Conservation (phyloP, 148 eudicot species). For the Spergularia bocconei region DNA sequence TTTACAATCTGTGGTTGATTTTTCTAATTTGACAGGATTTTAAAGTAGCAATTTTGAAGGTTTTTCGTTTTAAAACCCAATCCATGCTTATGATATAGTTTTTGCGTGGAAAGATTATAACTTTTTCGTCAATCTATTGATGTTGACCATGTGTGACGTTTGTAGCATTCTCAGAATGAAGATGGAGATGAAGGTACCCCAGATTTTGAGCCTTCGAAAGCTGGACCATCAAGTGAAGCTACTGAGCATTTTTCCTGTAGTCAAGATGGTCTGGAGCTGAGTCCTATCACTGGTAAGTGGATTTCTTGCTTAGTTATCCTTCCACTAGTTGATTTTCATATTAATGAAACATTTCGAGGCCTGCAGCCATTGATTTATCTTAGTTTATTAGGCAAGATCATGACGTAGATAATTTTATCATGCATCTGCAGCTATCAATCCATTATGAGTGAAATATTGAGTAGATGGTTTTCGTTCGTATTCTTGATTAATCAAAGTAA, state of each 20-base stretch:
- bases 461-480: background rate
- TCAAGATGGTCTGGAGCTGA: conserved; percentile 12
- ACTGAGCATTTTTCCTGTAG: conserved; percentile 13
- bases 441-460: too few relatives aligned
- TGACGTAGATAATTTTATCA: background rate
- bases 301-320: background rate
- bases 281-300: conserved; percentile 17
- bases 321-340: background rate
- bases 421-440: background rate
- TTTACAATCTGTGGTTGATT: background rate
- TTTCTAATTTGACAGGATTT: background rate
- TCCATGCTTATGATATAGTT: background rate
- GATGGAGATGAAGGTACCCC: background rate
- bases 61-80: background rate
- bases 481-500: background rate
- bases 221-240: conserved; percentile 15
- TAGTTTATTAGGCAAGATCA: background rate
- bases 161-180: conserved; percentile 15
- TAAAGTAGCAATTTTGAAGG: background rate
- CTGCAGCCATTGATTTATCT: background rate
- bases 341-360: background rate
- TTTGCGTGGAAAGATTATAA: background rate
- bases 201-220: conserved; percentile 14
- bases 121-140: background rate
- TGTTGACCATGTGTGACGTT: background rate